Conservation (phyloP, 768 basidiomycete genomes). For the Pisolithus albus region DNA sequence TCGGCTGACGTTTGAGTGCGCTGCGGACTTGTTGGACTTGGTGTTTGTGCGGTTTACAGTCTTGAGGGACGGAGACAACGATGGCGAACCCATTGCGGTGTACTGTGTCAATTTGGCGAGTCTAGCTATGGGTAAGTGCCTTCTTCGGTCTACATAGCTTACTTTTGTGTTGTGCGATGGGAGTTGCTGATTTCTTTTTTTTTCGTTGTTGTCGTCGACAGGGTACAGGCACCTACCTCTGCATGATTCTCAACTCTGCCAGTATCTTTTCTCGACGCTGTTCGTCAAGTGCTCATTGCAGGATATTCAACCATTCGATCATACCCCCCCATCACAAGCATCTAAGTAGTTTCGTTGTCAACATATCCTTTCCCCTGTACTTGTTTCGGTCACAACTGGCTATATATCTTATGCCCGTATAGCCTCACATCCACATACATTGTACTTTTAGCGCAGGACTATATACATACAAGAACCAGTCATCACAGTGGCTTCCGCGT, state of each 20-base stretch:
- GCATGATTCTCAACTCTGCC: constrained; percentile 80
- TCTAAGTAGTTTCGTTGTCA: too few relatives aligned
- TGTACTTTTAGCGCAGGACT: too few relatives aligned
- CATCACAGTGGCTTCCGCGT: too few relatives aligned
- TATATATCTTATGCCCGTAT: too few relatives aligned
- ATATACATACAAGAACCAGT: too few relatives aligned
- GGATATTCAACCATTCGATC: constrained; percentile 16
- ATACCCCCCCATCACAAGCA: too few relatives aligned
- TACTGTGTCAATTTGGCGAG: constrained; percentile 70
- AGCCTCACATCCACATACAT: too few relatives aligned
- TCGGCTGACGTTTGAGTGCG: constrained; percentile 65
- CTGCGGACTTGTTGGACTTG: constrained; percentile 72
- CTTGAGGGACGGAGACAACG: constrained; percentile 53
- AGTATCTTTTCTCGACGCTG: constrained; percentile 89
- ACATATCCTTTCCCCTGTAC: too few relatives aligned
- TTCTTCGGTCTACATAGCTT: not conserved
- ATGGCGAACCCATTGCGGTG: constrained; percentile 60
- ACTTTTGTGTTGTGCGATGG: not conserved
- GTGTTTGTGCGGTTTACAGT: constrained; percentile 80
- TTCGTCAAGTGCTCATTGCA: constrained; percentile 64
- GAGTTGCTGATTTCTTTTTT: not conserved
- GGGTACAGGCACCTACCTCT: constrained; percentile 89
- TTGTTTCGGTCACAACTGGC: too few relatives aligned
- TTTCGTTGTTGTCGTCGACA: constrained; percentile 17
- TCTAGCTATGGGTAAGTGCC: constrained; percentile 58